phyloP scores from a whole-genome alignment of 441 rosid species.

The Brassica hybrid region DNA sequence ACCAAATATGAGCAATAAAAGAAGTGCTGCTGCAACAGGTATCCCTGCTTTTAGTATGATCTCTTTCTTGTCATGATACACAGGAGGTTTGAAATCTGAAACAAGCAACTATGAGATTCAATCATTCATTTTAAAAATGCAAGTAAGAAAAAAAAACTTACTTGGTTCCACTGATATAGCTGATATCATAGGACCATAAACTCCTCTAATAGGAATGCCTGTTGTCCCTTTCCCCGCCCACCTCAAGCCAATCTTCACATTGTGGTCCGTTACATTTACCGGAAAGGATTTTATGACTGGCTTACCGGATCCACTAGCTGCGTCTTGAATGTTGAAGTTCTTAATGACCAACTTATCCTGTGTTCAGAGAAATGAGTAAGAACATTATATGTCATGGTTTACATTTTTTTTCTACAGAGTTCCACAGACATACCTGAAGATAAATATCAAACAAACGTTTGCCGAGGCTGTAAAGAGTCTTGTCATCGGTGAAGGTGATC shows the following conservation, averaged over 20 bases:
- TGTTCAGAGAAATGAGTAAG: slow-evolving; percentile 7
- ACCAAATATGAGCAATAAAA: slow-evolving; percentile 50
- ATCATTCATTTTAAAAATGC: neutral
- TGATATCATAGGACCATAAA: slow-evolving; percentile 86
- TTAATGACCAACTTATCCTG: slow-evolving; percentile 64
- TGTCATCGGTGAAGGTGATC: slow-evolving; percentile 64
- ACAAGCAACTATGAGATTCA: slow-evolving; percentile 20
- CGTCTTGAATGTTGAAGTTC: slow-evolving; percentile 72
- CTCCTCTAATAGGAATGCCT: slow-evolving; percentile 81
- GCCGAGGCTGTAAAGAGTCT: slow-evolving; percentile 63
- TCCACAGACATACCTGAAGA: slow-evolving; percentile 59
- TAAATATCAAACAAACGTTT: slow-evolving; percentile 78
- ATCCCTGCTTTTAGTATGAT: slow-evolving; percentile 45
- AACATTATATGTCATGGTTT: neutral
- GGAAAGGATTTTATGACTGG: slow-evolving; percentile 55
- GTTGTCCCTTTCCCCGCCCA: slow-evolving; percentile 96
- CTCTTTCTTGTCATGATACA: slow-evolving; percentile 40
- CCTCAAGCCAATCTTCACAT: slow-evolving; percentile 69
- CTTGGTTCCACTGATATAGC: slow-evolving; percentile 85
- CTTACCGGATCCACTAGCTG: slow-evolving; percentile 69
- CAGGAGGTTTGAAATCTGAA: slow-evolving; percentile 80
- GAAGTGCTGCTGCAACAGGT: slow-evolving; percentile 46
- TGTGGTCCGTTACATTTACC: slow-evolving; percentile 53
- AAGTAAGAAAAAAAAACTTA: slow-evolving; percentile 47
- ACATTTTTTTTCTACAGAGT: neutral